Percentiles rank a stretch among this genome's conserved stretches.
phyloP scores from a whole-genome alignment of 768 basidiomycete genomes.

The Lactifluus hygrophoroides region DNA sequence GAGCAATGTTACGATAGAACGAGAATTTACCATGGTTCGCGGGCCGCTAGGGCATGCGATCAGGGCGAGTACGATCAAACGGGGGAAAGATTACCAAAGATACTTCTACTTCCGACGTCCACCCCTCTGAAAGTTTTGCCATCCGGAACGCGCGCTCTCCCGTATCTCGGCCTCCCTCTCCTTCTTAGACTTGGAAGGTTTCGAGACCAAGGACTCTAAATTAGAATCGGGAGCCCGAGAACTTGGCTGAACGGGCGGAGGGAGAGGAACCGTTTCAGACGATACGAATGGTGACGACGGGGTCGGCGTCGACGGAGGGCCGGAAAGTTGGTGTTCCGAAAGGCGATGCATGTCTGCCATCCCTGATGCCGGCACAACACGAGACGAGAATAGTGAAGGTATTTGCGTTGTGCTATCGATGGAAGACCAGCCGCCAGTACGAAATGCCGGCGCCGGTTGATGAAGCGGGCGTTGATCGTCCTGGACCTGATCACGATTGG shows the following conservation, averaged over 20 bases:
- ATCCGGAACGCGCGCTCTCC: conserved; percentile 21
- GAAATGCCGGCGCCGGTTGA: conserved; percentile 39
- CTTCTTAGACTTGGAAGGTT: conserved; percentile 3
- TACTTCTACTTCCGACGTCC: conserved; percentile 17
- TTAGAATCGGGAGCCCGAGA: not conserved
- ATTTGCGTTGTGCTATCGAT: conserved; percentile 41
- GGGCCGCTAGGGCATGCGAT: not conserved
- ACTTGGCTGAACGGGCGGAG: conserved; percentile 1
- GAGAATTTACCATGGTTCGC: not conserved
- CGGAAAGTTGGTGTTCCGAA: conserved; percentile 3
- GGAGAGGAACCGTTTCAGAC: not conserved
- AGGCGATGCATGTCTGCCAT: conserved; percentile 6
- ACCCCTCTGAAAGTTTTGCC: conserved; percentile 21
- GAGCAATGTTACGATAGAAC: not conserved
- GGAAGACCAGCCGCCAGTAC: conserved; percentile 59
- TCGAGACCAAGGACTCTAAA: not conserved
- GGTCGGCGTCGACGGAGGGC: conserved; percentile 21
- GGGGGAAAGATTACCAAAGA: not conserved
- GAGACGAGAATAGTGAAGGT: not conserved
- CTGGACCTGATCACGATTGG: not conserved
- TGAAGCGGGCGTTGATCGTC: conserved; percentile 9
- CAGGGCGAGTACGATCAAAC: not conserved
- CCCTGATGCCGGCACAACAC: not conserved
- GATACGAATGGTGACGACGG: conserved; percentile 15
- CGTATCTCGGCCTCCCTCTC: conserved; percentile 12